Evolutionary conservation across 2,329 filamentous ascomycete genomes (phyloP).

Genomic region (Ilyonectria robusta): DNA sequence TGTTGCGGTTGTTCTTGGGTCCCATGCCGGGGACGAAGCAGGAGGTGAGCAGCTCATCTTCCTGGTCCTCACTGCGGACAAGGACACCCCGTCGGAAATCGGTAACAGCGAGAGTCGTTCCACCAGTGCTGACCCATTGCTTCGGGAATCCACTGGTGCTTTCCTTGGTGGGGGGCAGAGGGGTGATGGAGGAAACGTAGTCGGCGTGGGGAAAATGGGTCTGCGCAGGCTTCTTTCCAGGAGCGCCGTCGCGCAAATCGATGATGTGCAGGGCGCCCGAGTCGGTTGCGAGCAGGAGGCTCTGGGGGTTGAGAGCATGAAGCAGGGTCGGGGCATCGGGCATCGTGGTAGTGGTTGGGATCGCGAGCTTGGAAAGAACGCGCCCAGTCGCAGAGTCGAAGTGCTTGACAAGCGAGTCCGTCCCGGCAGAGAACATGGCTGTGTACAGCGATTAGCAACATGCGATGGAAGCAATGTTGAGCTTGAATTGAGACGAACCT

Average conservation of each 20-base stretch:
- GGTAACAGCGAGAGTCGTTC: conserved; percentile 90
- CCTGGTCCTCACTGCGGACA: conserved; percentile 92
- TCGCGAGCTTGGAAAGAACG: conserved; percentile 85
- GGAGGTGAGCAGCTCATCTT: conserved; percentile 90
- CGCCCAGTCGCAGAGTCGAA: conserved; percentile 72
- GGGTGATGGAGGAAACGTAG: conserved; percentile 90
- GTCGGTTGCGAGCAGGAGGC: conserved; percentile 90
- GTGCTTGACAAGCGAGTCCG: conserved; percentile 69
- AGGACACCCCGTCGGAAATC: conserved; percentile 90
- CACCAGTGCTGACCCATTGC: conserved; percentile 95
- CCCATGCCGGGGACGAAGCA: conserved; percentile 83
- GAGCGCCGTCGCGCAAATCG: conserved; percentile 78
- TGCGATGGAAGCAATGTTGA: no score
- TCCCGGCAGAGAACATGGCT: conserved; percentile 76
- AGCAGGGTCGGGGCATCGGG: conserved; percentile 85
- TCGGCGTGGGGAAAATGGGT: conserved; percentile 91
- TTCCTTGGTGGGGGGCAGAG: conserved; percentile 82
- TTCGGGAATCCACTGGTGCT: conserved; percentile 92
- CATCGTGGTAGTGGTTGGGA: conserved; percentile 71
- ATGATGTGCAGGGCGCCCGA: conserved; percentile 90
- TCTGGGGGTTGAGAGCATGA: conserved; percentile 88
- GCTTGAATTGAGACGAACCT: conserved; percentile 58
- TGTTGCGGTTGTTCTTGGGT: conserved; percentile 74
- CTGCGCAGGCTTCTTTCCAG: conserved; percentile 77
- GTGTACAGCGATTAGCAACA: conserved; percentile 32